Evolutionary conservation across 2,329 filamentous ascomycete species (phyloP).

Genomic region (Emericellopsis cladophorae): DNA sequence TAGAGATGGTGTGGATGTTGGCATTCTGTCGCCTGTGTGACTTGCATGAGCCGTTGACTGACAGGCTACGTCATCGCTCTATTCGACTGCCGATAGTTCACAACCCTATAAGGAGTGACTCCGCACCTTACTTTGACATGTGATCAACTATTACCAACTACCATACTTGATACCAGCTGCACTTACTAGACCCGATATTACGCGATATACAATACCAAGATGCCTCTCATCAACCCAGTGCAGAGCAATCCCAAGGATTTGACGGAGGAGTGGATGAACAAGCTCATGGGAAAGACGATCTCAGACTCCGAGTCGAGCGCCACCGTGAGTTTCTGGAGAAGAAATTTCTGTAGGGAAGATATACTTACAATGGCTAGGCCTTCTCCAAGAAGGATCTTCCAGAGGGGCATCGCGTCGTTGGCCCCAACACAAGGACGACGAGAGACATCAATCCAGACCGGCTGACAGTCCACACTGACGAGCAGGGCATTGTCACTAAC

Average conservation of each 20-base stretch:
- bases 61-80: too few species aligned
- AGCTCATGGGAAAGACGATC: constrained; percentile 52
- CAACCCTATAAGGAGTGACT: too few species aligned
- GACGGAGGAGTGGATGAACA: constrained; percentile 46
- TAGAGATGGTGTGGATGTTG: too few species aligned
- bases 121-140: too few species aligned
- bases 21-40: too few species aligned
- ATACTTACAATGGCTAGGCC: constrained; percentile 21
- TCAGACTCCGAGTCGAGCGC: constrained; percentile 35
- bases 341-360: neutral
- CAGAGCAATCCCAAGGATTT: constrained; percentile 34
- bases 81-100: too few species aligned
- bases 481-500: constrained; percentile 47
- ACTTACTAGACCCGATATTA: too few species aligned
- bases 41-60: too few species aligned
- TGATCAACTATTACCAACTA: too few species aligned
- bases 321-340: constrained; percentile 29
- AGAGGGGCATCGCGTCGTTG: constrained; percentile 39
- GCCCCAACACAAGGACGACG: constrained; percentile 43
- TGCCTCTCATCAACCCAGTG: constrained; percentile 54
- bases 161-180: too few species aligned
- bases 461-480: constrained; percentile 45
- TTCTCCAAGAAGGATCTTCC: constrained; percentile 52
- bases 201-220: constrained; percentile 13
- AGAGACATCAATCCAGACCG: constrained; percentile 40